phyloP scores from a whole-genome alignment of 2,329 filamentous ascomycete genomes.

The Lasiodiplodia gonubiensis region DNA sequence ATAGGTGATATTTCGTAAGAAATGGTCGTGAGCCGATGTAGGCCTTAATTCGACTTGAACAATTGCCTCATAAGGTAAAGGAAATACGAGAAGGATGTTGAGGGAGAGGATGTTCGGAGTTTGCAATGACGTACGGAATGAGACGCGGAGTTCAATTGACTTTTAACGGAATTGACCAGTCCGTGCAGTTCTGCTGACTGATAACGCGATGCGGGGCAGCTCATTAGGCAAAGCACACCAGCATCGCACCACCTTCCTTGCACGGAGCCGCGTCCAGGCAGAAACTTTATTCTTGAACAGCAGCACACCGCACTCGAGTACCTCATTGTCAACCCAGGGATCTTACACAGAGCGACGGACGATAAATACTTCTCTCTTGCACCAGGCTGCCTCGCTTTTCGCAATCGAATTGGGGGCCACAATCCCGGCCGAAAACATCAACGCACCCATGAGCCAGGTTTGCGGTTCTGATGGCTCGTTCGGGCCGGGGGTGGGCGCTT shows the following conservation, averaged over 20 bases:
- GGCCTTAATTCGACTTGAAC: too few relatives aligned
- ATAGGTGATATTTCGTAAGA: too few relatives aligned
- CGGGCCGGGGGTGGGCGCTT: constrained; percentile 34
- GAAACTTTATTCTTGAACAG: background rate
- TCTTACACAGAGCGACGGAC: too few relatives aligned
- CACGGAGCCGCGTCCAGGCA: background rate
- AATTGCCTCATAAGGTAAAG: too few relatives aligned
- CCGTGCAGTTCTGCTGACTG: background rate
- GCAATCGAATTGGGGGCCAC: background rate
- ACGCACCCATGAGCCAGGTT: constrained; percentile 18
- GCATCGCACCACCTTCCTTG: background rate
- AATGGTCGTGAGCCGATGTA: too few relatives aligned
- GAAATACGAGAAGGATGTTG: too few relatives aligned
- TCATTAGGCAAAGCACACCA: background rate
- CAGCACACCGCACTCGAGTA: background rate
- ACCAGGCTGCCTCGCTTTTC: background rate
- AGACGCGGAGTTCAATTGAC: background rate
- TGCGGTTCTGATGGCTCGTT: constrained; percentile 36
- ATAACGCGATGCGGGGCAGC: background rate
- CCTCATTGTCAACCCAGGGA: background rate
- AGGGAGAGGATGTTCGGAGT: too few relatives aligned
- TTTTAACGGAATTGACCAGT: too few relatives aligned
- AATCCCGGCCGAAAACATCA: background rate
- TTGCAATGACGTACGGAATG: background rate
- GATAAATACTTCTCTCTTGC: background rate